Base-by-base conservation (phyloP, 2,329 filamentous ascomycete species). In the Cladosporium velox region DNA sequence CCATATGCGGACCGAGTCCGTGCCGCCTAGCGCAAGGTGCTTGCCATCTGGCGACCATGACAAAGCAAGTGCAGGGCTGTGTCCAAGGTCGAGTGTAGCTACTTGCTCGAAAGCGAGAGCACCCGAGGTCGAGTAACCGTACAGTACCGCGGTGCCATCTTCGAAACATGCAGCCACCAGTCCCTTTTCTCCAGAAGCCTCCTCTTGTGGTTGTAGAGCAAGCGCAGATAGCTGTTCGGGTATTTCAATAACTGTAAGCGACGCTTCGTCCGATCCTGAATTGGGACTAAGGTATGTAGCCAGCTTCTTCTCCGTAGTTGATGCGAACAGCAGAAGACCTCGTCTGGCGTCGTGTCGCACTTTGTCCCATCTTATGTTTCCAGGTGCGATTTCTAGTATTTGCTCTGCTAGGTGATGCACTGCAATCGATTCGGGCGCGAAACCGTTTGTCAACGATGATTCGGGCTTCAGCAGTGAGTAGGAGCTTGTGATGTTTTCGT, bases 1-100 rank as follows among this genome's bases (percentile, higher is more conserved):
- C 81, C 81, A 84, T n/a, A 84, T 73, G 6, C 79, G 79, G 12
- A 83, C 76, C 7, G 77, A 73, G 66, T 82, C 79, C 7, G 75
- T 76, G 2, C 80, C 79, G 8, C 78, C 81, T 21, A 80, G 78
- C 11, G 82, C 82, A 8, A 84, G 71, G 12, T 80, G 72, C 4
- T 67, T 69, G 12, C 81, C 80, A 60, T 80, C 75, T 2, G 80
- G 79, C 1, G 80, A 81, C 73, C 82, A 84, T 1, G 79, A 75
- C 5, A 82, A 71, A 26, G 79, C 78, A 44, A 79, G 73, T 0
- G 78, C 79, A 32, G 78, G 77, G 30, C 67, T 44, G 1, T 57
- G 44, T 35, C 63, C 54, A 15, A 59, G 54, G 28, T 65, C 41
- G 38, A 59, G 26, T 2, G 30, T 59, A 14, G 41, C 54, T 41